Conservation (phyloP, 177 flowering plant species). For the Telopea speciosissima region DNA sequence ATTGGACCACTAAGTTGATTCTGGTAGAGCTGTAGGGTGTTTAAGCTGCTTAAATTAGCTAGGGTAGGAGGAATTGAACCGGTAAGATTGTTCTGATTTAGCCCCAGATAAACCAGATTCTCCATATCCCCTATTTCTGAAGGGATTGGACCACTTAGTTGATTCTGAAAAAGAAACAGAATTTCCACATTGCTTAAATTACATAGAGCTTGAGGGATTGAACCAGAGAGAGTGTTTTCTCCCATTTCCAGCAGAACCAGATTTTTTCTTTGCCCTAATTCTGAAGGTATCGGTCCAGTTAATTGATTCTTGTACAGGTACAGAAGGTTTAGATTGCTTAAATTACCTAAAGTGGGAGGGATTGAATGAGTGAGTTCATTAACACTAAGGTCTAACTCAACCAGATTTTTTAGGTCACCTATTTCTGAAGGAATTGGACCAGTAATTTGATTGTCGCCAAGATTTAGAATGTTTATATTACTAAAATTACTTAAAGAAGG, state of each 20-base stretch:
- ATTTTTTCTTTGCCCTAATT: background rate
- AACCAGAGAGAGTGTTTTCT: background rate
- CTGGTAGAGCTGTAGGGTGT: background rate
- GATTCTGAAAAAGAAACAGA: background rate
- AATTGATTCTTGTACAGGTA: constrained; percentile 7
- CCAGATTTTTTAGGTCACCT: constrained; percentile 14
- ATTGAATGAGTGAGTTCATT: constrained; percentile 10
- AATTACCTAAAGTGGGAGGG: constrained; percentile 17
- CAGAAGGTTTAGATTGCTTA: constrained; percentile 14
- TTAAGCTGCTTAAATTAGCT: constrained; percentile 4
- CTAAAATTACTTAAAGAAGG: background rate
- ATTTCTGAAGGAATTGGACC: constrained; percentile 20
- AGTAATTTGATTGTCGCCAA: constrained; percentile 10
- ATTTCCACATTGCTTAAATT: background rate
- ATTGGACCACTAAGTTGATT: constrained; percentile 18
- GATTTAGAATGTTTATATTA: background rate
- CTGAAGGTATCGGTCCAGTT: background rate
- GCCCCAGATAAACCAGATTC: background rate
- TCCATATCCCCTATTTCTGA: background rate
- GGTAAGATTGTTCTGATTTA: background rate
- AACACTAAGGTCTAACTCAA: constrained; percentile 3
- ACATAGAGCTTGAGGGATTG: background rate
- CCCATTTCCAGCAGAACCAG: background rate
- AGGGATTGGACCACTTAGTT: constrained; percentile 14
- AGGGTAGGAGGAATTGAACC: constrained; percentile 14